Base-by-base conservation (phyloP, 108 stramenopile genomes). In the Discostella pseudostelligera region DNA sequence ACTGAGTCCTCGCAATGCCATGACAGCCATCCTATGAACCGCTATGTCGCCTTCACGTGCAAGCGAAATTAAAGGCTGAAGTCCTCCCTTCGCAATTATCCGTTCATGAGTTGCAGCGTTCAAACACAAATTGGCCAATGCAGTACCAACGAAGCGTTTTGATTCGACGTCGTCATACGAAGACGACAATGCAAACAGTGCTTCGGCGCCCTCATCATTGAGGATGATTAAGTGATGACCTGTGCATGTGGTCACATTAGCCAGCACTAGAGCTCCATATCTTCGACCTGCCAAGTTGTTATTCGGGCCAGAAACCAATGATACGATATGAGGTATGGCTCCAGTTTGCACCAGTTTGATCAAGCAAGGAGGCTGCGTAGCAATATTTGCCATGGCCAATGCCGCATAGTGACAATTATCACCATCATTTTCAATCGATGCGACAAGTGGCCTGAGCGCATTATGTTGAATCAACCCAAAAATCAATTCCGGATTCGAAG, bases 321-420 rank as follows among this genome's bases (percentile, higher is more conserved):
- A 56, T 20, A 86, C 71, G 17, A 94, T 71, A 8, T 83, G 89
- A 49, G 73, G 66, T 36, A 94, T 72, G 9, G 90, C 88, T 19
- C 93, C 93, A 29, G 70, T 76, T 69, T 90, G 84, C n/a, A 91
- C 88, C 42, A 94, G 79, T 72, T 86, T 84, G 16, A 90, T 73
- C 54, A 91, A 82, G 21, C 81, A 72, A 16, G 87, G 60, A 47
- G 89, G 68, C 5, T 87, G 83, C 1, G 88, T 87, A 7, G 90
- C 84, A 54, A 94, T 70, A 39, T 94, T 94, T n/a, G 92, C 92
- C 26, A 94, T 74, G 11, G 81, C 81, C 25, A 91, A 70, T 0
- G 87, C 83, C 21, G 87, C 79, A 70, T 85, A 94, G 9, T 85
- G 90, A 39, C 83, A 88, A 24, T 79, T 78, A 58, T 88, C 87